These are phyloP conservation scores for Trametes cinnabarina DNA, from an alignment of 768 basidiomycete genomes.

Conservation along the genomic window DNA sequence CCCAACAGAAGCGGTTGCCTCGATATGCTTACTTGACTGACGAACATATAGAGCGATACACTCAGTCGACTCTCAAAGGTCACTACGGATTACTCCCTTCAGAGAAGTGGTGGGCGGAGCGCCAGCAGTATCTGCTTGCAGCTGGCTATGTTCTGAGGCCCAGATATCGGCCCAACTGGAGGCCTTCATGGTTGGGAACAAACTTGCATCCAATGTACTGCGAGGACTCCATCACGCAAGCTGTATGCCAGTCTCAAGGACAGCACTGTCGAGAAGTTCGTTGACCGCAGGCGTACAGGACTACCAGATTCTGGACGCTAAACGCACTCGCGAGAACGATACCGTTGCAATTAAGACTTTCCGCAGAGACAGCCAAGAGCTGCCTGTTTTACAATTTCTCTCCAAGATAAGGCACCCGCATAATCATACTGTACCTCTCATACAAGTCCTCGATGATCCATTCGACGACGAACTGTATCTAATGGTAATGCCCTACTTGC, in stretches of 20 bases:
- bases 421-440: constrained; percentile 28
- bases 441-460: constrained; percentile 21
- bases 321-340: not conserved
- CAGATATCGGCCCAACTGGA: constrained; percentile 18
- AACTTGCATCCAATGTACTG: constrained; percentile 1
- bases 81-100: not conserved
- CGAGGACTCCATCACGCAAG: constrained; percentile 15
- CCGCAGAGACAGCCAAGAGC: constrained; percentile 2
- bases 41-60: not conserved
- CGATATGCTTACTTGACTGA: not conserved
- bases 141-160: constrained; percentile 14
- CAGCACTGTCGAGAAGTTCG: not conserved
- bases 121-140: constrained; percentile 1
- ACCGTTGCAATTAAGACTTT: constrained; percentile 18
- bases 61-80: not conserved
- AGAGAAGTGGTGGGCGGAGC: constrained; percentile 17
- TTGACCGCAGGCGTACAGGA: not conserved
- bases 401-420: not conserved
- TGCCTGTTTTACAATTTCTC: constrained; percentile 5
- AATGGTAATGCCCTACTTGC: constrained; percentile 28
- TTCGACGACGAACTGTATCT: not conserved
- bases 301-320: constrained; percentile 19
- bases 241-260: not conserved
- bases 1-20: not conserved
- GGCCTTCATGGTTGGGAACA: constrained; percentile 22